Conservation (phyloP, 805 yeast genomes). For the Komagataella kurtzmanii region DNA sequence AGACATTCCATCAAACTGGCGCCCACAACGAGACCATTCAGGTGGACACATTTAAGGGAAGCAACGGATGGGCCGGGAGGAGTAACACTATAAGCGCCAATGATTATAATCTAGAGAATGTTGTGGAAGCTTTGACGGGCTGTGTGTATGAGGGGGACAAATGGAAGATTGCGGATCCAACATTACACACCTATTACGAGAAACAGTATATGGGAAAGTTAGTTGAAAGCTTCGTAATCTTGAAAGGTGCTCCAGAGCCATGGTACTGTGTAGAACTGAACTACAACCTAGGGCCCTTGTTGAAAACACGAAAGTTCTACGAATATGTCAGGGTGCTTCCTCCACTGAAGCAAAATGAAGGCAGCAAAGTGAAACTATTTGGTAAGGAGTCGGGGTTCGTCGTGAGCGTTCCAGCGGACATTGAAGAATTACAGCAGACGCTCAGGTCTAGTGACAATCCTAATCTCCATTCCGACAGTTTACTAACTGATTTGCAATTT, state of each 20-base stretch:
- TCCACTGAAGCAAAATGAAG: background rate
- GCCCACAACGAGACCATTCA: background rate
- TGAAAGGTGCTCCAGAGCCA: background rate
- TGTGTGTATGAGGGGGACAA: background rate
- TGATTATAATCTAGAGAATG: background rate
- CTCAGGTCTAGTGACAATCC: background rate
- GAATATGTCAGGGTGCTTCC: background rate
- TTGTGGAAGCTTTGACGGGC: background rate
- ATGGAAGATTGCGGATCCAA: background rate
- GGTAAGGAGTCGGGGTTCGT: background rate
- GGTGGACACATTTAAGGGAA: background rate
- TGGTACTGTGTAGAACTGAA: background rate
- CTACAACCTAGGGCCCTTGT: background rate
- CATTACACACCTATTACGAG: background rate
- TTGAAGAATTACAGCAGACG: background rate
- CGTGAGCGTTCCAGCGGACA: background rate
- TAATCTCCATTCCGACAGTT: background rate
- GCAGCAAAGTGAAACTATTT: background rate
- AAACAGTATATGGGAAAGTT: background rate
- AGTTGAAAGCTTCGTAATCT: background rate
- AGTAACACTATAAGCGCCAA: background rate
- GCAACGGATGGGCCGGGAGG: background rate
- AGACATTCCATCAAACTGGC: background rate
- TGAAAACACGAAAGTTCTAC: background rate
- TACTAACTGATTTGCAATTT: background rate